Evolutionary conservation across 2,329 filamentous ascomycete genomes (phyloP).

Genomic region (Boeremia exigua): DNA sequence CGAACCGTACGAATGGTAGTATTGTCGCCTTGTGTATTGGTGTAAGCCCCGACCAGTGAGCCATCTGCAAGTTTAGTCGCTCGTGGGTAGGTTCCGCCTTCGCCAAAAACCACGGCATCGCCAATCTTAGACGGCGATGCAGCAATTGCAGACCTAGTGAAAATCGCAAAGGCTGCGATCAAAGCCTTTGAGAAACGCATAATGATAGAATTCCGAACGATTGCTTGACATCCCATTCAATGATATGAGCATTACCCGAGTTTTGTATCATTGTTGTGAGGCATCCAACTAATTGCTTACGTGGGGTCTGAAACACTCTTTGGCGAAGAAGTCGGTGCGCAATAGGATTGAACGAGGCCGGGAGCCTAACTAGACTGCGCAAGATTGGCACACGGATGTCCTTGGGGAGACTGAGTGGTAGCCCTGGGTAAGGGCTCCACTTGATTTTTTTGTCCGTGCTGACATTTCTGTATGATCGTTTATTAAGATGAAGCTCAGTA

Average conservation of each 20-base stretch:
- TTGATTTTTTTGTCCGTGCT: too few relatives aligned
- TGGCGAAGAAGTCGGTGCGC: neutral
- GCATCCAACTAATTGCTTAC: neutral
- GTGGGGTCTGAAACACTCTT: neutral
- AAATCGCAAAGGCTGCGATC: neutral
- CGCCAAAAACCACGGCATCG: conserved; percentile 23
- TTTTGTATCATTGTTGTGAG: neutral
- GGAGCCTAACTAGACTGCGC: neutral
- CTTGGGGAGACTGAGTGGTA: neutral
- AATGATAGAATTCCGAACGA: too few relatives aligned
- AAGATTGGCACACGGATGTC: neutral
- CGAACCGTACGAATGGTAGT: conserved; percentile 25
- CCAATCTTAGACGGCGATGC: conserved; percentile 16
- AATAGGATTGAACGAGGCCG: neutral
- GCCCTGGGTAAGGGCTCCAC: too few relatives aligned
- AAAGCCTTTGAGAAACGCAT: neutral
- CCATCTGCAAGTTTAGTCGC: conserved; percentile 38
- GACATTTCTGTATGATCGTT: too few relatives aligned
- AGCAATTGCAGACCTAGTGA: conserved; percentile 11
- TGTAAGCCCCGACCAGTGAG: conserved; percentile 40
- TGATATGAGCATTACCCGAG: too few relatives aligned
- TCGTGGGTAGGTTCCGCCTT: conserved; percentile 39
- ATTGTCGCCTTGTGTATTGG: conserved; percentile 25
- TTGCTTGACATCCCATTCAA: too few relatives aligned
- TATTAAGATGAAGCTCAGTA: too few relatives aligned